Evolutionary conservation across 192 early-diverging fungal genomes (phyloP), one percentile per base, ranked within the genome.

Genomic region (Funneliformis mosseae): DNA sequence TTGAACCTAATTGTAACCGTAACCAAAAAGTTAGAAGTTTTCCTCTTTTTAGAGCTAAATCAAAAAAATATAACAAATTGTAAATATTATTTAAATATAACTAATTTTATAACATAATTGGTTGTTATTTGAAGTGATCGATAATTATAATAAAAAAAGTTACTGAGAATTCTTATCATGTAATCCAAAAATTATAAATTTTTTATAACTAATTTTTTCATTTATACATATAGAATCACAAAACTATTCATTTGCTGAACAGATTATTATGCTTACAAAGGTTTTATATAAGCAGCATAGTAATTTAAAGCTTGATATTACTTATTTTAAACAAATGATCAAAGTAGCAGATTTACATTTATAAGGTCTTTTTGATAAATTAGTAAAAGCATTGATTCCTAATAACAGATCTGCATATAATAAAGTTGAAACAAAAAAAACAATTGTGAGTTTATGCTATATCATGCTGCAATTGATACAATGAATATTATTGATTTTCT

Each of bases 351-450:
- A 69, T 43, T 9, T 4, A 38, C 4, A 5, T 18, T 69, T 69
- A 69, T 2, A 42, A 21, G 67, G 67, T 1, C 41, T 42, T 69
- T 69, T 69, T 39, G 16, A 69, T 66, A 10, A 66, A 38, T 27
- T 66, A 27, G 63, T 66, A 23, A 25, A 66, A 8, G 8, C 25
- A 5, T 4, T 66, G 8, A 27, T 66, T 38, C 63, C 63, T 28
- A 27, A 3, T 0, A 10, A 38, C 8, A 66, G 39, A 69, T 42
- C 8, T 38, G 5, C 12, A 11, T 42, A 69, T 42, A 69, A 69
- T 21, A 69, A 69, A 69, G 12, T 21, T 42, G 67, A 69, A 42
- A 5, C 67, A 59, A 43, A 43, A 69, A 69, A 69, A 69, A 21
- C 67, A 8, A 39, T 69, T 42, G 39, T 69, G 16, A 69, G 38